Evolutionary conservation across 2,329 filamentous ascomycete species (phyloP).

Genomic region (Penicillium hordei): DNA sequence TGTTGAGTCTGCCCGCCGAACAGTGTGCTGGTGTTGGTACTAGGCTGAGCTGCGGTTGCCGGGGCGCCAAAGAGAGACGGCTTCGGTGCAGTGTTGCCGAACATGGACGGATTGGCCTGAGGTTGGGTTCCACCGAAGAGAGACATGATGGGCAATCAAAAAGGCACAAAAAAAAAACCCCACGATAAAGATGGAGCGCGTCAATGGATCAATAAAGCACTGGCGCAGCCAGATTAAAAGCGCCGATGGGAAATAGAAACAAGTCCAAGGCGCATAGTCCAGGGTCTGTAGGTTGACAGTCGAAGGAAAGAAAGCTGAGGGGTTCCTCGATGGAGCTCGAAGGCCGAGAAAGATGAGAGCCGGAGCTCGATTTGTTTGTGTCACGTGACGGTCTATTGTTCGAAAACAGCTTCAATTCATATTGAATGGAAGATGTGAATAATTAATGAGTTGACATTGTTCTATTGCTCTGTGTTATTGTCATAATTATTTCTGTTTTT

Average conservation of each 20-base stretch:
- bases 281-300: conserved; percentile 2
- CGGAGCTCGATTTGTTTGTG: conserved; percentile 27
- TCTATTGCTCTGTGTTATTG: background rate
- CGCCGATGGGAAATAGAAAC: background rate
- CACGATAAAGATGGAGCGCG: conserved; percentile 7
- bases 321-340: conserved; percentile 21
- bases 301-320: conserved; percentile 17
- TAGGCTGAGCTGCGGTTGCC: conserved; percentile 26
- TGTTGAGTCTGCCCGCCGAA: conserved; percentile 32
- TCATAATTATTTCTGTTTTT: background rate
- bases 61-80: conserved; percentile 41
- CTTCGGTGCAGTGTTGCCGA: conserved; percentile 36
- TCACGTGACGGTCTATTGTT: conserved; percentile 17
- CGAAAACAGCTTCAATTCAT: background rate
- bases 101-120: conserved; percentile 21
- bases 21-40: conserved; percentile 31
- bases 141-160: conserved; percentile 34
- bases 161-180: conserved; percentile 20
- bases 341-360: conserved; percentile 17
- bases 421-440: background rate
- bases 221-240: background rate
- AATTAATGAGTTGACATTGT: background rate
- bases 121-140: conserved; percentile 37
- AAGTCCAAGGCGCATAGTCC: conserved; percentile 12
- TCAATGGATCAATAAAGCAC: background rate